Conservation (phyloP, 805 yeast genomes). For the Sugiyamaella mastotermitis region DNA sequence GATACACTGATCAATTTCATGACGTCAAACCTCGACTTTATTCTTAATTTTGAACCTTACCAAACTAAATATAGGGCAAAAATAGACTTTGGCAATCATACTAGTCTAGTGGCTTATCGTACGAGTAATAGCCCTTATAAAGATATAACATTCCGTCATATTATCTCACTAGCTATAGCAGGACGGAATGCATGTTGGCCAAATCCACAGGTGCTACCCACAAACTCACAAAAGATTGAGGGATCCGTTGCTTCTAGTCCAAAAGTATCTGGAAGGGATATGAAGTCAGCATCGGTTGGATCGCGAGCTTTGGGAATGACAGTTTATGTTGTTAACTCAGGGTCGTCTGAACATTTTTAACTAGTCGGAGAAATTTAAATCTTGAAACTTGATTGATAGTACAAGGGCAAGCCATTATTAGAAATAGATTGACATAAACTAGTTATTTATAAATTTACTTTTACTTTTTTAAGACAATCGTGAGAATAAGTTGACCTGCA, state of each 20-base stretch:
- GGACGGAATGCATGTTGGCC: slow-evolving; percentile 8
- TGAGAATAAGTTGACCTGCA: background rate
- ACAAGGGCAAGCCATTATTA: background rate
- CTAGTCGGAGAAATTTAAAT: background rate
- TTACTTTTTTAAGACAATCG: background rate
- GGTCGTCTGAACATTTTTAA: background rate
- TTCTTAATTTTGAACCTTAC: background rate
- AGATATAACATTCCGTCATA: background rate
- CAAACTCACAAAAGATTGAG: background rate
- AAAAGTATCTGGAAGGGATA: too few species aligned
- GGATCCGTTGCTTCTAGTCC: background rate
- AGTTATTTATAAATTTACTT: background rate
- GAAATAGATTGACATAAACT: too few species aligned
- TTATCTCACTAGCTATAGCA: slow-evolving; percentile 8
- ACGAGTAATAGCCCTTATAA: background rate
- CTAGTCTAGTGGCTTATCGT: slow-evolving; percentile 4
- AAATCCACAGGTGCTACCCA: background rate
- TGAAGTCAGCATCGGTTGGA: slow-evolving; percentile 2
- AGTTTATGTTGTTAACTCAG: slow-evolving; percentile 3
- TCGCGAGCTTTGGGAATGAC: slow-evolving; percentile 7
- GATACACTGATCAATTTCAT: background rate
- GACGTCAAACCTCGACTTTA: background rate
- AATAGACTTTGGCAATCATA: slow-evolving; percentile 2
- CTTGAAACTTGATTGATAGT: background rate
- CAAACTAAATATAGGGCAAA: slow-evolving; percentile 4